phyloP scores from a whole-genome alignment of 164 flowering plant genomes.

The Taxillus chinensis region DNA sequence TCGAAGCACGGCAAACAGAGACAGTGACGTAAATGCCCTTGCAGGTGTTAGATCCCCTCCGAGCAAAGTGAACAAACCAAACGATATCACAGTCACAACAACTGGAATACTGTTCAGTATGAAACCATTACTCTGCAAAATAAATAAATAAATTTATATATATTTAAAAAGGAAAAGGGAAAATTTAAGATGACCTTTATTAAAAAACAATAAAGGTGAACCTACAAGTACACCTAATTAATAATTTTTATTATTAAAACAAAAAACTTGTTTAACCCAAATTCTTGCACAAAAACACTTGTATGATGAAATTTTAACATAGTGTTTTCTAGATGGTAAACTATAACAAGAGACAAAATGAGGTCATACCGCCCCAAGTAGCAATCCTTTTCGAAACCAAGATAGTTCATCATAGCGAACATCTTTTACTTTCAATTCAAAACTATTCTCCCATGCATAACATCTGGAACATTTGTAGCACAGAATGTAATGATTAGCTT shows the following conservation, averaged over 20 bases:
- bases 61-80: constrained; percentile 89
- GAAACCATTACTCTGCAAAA: constrained; percentile 74
- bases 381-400: constrained; percentile 77
- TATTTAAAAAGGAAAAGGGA: too few species aligned
- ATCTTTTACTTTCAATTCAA: constrained; percentile 65
- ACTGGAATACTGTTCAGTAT: constrained; percentile 91
- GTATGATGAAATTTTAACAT: too few species aligned
- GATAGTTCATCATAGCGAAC: constrained; percentile 76
- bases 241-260: too few species aligned
- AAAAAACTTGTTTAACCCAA: too few species aligned
- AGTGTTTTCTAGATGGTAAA: neutral
- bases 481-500: constrained; percentile 8
- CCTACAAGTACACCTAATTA: too few species aligned
- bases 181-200: too few species aligned
- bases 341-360: neutral
- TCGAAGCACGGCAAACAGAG: constrained; percentile 86
- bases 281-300: too few species aligned
- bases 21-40: constrained; percentile 91
- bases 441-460: constrained; percentile 97
- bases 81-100: constrained; percentile 87
- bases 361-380: constrained; percentile 67
- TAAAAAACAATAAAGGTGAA: too few species aligned
- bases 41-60: constrained; percentile 98
- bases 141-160: neutral
- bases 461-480: constrained; percentile 44